Evolutionary conservation across 1,284 basidiomycete species (phyloP).

Genomic region (Ceratobasidium sp.): DNA sequence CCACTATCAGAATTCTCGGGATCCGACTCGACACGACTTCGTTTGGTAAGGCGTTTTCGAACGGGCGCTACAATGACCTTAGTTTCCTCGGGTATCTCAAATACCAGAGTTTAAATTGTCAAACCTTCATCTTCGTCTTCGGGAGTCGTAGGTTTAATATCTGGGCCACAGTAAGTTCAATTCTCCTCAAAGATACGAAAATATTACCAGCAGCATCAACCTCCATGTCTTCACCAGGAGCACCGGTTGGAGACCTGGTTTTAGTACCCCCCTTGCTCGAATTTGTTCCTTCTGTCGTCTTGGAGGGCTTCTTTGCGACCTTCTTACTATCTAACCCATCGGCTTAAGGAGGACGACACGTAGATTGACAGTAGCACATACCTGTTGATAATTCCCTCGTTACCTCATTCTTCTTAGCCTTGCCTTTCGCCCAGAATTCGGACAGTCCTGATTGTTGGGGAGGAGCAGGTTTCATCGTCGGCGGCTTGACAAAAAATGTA

Average conservation of each 20-base stretch:
- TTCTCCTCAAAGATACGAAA: not conserved
- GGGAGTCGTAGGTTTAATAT: slow-evolving; percentile 68
- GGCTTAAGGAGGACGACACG: not conserved
- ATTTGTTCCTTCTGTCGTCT: not conserved
- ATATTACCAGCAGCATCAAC: slow-evolving; percentile 11
- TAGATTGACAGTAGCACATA: not conserved
- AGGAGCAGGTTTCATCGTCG: slow-evolving; percentile 69
- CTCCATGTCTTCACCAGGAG: slow-evolving; percentile 44
- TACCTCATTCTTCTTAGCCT: slow-evolving; percentile 57
- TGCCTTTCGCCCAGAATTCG: slow-evolving; percentile 71
- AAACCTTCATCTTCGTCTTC: slow-evolving; percentile 69
- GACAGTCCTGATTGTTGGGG: slow-evolving; percentile 77
- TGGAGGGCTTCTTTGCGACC: not conserved
- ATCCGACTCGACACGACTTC: slow-evolving; percentile 29
- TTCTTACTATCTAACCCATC: slow-evolving; percentile 6
- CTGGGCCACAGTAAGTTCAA: slow-evolving; percentile 16
- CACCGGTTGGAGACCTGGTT: slow-evolving; percentile 24
- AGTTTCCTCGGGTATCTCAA: not conserved
- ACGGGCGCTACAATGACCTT: slow-evolving; percentile 13
- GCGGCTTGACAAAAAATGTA: slow-evolving; percentile 80
- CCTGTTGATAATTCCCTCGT: slow-evolving; percentile 22
- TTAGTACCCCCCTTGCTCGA: slow-evolving; percentile 49
- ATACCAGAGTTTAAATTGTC: not conserved
- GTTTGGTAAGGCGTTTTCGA: slow-evolving; percentile 30
- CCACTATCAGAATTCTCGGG: slow-evolving; percentile 24